A percentile compares a stretch with the other conserved stretches of the same genome.
phyloP scores from a whole-genome alignment of 192 early-diverging fungal species.

The Backusella morwellensis region DNA sequence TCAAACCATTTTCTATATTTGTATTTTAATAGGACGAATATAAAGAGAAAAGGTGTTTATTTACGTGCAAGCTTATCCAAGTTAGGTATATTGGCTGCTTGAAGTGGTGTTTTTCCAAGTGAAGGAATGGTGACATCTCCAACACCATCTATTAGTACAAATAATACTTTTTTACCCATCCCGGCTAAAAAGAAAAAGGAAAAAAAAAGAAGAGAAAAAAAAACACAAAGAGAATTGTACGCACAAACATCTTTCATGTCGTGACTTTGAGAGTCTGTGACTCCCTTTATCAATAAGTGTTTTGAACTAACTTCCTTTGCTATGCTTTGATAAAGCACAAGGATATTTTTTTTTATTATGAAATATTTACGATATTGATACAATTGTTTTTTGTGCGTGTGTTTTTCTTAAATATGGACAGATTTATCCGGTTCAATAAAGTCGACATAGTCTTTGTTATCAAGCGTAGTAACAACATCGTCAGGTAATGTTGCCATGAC shows the following conservation, averaged over 20 bases:
- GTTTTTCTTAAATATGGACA: conserved; percentile 1
- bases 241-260: background rate
- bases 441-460: conserved; percentile 23
- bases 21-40: background rate
- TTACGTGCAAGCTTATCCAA: conserved; percentile 32
- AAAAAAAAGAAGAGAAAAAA: background rate
- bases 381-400: background rate
- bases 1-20: conserved; percentile 23
- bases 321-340: background rate
- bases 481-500: conserved; percentile 27
- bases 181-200: background rate
- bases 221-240: too few species aligned
- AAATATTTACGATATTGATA: background rate
- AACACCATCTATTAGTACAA: conserved; percentile 32
- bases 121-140: conserved; percentile 31
- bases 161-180: conserved; percentile 20
- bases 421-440: conserved; percentile 31
- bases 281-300: background rate
- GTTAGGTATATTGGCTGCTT: conserved; percentile 24
- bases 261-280: background rate
- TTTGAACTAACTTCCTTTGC: background rate
- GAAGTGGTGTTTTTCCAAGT: conserved; percentile 24
- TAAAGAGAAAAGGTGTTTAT: background rate
- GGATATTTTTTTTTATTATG: background rate
- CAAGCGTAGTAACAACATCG: conserved; percentile 13